phyloP scores from a whole-genome alignment of 257 asterid genomes.

The Capsicum baccatum region DNA sequence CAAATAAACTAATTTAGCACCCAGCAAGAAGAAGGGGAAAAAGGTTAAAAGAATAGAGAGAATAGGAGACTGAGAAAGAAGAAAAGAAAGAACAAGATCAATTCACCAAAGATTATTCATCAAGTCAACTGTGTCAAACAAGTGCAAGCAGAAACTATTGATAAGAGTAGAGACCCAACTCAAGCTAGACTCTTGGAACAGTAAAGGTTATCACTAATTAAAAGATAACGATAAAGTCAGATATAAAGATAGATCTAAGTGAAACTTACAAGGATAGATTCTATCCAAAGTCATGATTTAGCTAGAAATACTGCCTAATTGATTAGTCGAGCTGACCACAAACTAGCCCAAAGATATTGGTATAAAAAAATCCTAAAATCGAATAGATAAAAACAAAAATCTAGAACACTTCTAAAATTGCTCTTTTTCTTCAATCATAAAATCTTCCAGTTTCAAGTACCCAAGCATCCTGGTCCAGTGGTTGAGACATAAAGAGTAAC shows the following conservation, averaged over 20 bases:
- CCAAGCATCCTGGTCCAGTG: background rate
- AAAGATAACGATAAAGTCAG: background rate
- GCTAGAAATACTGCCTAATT: background rate
- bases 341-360: background rate
- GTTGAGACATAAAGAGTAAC: background rate
- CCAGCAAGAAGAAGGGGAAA: background rate
- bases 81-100: background rate
- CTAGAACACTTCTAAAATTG: background rate
- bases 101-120: background rate
- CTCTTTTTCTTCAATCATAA: background rate
- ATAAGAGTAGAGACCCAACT: constrained; percentile 1
- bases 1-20: background rate
- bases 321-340: background rate
- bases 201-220: background rate
- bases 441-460: background rate
- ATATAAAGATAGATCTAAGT: background rate
- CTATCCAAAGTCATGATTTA: background rate
- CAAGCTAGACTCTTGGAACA: constrained; percentile 5
- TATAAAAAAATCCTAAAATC: background rate
- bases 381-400: background rate
- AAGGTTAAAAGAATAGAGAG: background rate
- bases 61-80: background rate
- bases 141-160: background rate
- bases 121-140: background rate
- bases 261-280: background rate